These are phyloP conservation scores for Agaricus subrufescens DNA, from an alignment of 768 basidiomycete species.

Conservation along the genomic window DNA sequence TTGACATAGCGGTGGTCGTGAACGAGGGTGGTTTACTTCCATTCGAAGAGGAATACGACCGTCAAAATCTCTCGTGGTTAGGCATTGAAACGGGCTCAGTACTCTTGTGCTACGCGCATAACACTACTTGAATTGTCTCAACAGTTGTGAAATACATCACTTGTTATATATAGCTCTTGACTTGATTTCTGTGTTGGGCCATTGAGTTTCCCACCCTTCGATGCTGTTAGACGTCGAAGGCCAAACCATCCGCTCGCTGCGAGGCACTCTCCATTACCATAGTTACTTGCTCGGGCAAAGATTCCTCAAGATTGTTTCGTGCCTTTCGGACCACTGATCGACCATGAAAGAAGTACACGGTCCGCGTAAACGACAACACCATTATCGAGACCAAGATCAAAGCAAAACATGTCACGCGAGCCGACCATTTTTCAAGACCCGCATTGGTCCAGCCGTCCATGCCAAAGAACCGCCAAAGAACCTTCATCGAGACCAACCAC, in stretches of 20 bases:
- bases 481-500: slow-evolving; percentile 69
- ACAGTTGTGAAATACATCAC: not conserved
- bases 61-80: slow-evolving; percentile 61
- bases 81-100: slow-evolving; percentile 57
- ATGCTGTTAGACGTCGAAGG: not conserved
- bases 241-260: slow-evolving; percentile 1
- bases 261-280: slow-evolving; percentile 10
- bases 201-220: not conserved
- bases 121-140: slow-evolving; percentile 9
- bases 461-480: slow-evolving; percentile 31
- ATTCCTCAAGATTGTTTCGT: slow-evolving; percentile 27
- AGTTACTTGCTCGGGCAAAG: slow-evolving; percentile 12
- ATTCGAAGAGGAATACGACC: slow-evolving; percentile 43
- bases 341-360: slow-evolving; percentile 47
- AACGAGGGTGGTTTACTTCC: slow-evolving; percentile 40
- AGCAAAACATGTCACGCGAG: slow-evolving; percentile 28
- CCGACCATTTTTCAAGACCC: slow-evolving; percentile 19
- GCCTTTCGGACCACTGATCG: slow-evolving; percentile 37
- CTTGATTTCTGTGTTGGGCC: not conserved
- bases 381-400: slow-evolving; percentile 47
- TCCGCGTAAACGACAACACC: slow-evolving; percentile 52
- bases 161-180: not conserved
- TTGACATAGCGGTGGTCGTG: slow-evolving; percentile 56
- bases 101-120: slow-evolving; percentile 27
- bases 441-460: slow-evolving; percentile 19